Evolutionary conservation across 108 stramenopile genomes (phyloP).

Genomic region (Skeletonema menzelii): DNA sequence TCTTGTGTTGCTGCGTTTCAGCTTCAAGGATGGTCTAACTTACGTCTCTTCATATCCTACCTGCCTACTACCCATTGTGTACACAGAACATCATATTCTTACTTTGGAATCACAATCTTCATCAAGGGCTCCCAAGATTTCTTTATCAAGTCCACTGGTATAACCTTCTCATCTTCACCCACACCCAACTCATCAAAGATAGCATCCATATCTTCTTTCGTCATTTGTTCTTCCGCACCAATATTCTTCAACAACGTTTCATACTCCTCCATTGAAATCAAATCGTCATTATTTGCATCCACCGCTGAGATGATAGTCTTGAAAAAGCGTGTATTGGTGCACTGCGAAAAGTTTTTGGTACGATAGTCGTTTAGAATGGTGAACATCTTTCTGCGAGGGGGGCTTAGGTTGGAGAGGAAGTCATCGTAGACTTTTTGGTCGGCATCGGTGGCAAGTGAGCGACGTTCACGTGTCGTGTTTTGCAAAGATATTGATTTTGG

Average conservation of each 20-base stretch:
- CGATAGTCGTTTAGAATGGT: conserved; percentile 24
- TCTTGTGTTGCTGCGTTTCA: not conserved
- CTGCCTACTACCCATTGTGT: no score
- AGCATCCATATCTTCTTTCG: conserved; percentile 23
- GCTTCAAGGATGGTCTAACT: no score
- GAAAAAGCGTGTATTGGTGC: conserved; percentile 23
- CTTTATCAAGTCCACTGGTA: conserved; percentile 23
- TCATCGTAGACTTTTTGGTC: conserved; percentile 4
- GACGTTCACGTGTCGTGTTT: not conserved
- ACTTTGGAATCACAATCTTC: not conserved
- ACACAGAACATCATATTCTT: not conserved
- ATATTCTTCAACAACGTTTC: conserved; percentile 30
- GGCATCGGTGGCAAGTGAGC: not conserved
- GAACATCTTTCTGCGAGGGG: conserved; percentile 16
- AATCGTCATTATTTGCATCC: conserved; percentile 26
- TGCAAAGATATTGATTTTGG: not conserved
- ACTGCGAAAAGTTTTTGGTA: conserved; percentile 16
- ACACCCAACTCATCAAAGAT: conserved; percentile 34
- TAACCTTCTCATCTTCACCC: conserved; percentile 16
- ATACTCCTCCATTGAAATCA: conserved; percentile 25
- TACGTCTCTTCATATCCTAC: no score
- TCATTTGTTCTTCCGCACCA: conserved; percentile 28
- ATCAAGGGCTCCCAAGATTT: conserved; percentile 17
- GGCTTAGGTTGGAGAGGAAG: conserved; percentile 11
- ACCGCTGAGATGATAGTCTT: conserved; percentile 24